Conservation (phyloP, 2,329 filamentous ascomycete genomes). For the Daldinia sp. region DNA sequence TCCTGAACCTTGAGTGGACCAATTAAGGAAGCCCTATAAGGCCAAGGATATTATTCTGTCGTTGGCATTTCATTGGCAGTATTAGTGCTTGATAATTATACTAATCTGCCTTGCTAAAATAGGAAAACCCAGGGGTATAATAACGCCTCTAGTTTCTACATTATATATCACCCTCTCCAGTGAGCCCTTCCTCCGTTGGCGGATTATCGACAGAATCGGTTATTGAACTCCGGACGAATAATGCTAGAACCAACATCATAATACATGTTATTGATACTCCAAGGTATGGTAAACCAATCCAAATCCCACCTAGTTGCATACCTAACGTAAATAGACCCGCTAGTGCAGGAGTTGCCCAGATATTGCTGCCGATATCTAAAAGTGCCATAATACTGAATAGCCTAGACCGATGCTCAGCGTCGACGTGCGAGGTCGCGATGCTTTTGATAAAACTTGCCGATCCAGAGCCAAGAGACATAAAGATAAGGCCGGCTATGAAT, state of each 20-base stretch:
- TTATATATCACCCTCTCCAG: background rate
- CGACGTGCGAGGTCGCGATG: slow-evolving; percentile 41
- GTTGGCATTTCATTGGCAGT: too few species aligned
- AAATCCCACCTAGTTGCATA: slow-evolving; percentile 43
- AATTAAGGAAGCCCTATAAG: too few species aligned
- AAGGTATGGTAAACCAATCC: slow-evolving; percentile 47
- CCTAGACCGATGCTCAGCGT: slow-evolving; percentile 42
- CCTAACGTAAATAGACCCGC: slow-evolving; percentile 44
- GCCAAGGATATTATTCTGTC: too few species aligned
- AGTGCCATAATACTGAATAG: slow-evolving; percentile 43
- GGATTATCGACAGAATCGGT: slow-evolving; percentile 34
- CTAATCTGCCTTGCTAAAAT: too few species aligned
- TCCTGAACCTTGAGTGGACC: too few species aligned
- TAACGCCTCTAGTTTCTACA: too few species aligned
- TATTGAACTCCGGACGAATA: slow-evolving; percentile 38
- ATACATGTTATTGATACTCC: slow-evolving; percentile 42
- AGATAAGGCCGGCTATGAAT: slow-evolving; percentile 43
- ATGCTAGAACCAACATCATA: slow-evolving; percentile 37
- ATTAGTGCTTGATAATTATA: too few species aligned
- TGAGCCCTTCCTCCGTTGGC: background rate
- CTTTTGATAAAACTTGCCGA: slow-evolving; percentile 43
- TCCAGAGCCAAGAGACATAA: slow-evolving; percentile 45
- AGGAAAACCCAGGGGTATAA: too few species aligned
- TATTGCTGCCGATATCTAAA: slow-evolving; percentile 36
- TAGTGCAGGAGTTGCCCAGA: slow-evolving; percentile 43